phyloP scores from a whole-genome alignment of 345 rosid genomes.

The Excoecaria agallocha region DNA sequence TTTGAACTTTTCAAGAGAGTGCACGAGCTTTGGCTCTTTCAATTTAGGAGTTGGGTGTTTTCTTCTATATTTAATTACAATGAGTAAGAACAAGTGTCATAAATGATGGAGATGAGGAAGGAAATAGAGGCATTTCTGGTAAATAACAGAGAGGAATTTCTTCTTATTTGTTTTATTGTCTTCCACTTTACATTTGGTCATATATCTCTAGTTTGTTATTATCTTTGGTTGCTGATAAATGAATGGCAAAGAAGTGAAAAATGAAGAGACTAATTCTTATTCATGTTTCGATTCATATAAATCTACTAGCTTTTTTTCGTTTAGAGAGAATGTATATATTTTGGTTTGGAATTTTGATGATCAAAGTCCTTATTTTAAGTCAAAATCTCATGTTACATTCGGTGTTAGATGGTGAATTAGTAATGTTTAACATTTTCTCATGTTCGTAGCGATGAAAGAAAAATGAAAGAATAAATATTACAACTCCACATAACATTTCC shows the following conservation, averaged over 20 bases:
- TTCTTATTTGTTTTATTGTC: background rate
- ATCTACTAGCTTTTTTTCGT: background rate
- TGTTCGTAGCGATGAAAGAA: background rate
- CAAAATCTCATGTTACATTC: background rate
- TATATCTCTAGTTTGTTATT: background rate
- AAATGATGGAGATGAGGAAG: conserved; percentile 42
- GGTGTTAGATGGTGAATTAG: background rate
- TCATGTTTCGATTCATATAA: no score
- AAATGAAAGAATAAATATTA: no score
- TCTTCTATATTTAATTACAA: conserved; percentile 50
- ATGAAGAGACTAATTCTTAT: background rate
- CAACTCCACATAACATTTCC: background rate
- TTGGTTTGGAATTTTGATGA: background rate
- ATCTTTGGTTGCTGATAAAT: background rate
- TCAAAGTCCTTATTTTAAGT: background rate
- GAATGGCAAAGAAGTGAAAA: background rate
- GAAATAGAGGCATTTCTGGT: conserved; percentile 53
- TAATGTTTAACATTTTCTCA: background rate
- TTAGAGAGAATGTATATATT: background rate
- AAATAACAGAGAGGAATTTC: conserved; percentile 29
- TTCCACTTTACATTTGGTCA: background rate
- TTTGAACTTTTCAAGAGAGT: conserved; percentile 20
- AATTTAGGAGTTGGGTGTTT: conserved; percentile 54
- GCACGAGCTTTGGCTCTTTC: conserved; percentile 32
- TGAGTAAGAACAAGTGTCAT: conserved; percentile 54